Percentiles rank a stretch among this genome's conserved stretches.
Evolutionary conservation across 2,329 filamentous ascomycete genomes (phyloP).

Genomic region (Phaeophleospora eucalypticola): DNA sequence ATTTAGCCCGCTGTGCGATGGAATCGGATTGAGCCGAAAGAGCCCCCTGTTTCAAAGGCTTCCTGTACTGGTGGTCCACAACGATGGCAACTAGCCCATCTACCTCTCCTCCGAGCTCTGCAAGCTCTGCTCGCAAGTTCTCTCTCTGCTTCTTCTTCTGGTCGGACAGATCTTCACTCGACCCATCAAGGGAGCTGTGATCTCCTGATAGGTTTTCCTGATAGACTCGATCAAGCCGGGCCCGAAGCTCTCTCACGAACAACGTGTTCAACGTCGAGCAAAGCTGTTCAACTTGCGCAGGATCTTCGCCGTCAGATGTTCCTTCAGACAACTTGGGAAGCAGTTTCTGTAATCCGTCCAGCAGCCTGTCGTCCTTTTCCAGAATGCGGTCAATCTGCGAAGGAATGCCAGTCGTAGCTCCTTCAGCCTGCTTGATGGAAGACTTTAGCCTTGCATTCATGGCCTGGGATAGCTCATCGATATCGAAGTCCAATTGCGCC

Average conservation of each 20-base stretch:
- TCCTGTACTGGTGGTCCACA: constrained; percentile 62
- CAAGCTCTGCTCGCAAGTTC: constrained; percentile 60
- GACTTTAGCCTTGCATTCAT: constrained; percentile 34
- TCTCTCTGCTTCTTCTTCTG: constrained; percentile 28
- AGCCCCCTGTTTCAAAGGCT: constrained; percentile 51
- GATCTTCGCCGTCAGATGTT: constrained; percentile 42
- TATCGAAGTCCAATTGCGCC: constrained; percentile 39
- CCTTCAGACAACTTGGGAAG: constrained; percentile 54
- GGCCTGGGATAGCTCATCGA: constrained; percentile 29
- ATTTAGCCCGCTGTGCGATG: constrained; percentile 35
- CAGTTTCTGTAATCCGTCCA: constrained; percentile 63
- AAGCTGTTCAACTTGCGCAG: constrained; percentile 55
- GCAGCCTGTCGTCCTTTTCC: constrained; percentile 57
- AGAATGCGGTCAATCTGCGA: constrained; percentile 48
- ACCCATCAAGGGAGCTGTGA: constrained; percentile 5
- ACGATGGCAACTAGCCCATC: constrained; percentile 68
- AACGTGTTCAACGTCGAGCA: constrained; percentile 44
- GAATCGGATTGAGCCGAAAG: constrained; percentile 35
- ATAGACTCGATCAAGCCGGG: constrained; percentile 51
- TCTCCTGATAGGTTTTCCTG: constrained; percentile 13
- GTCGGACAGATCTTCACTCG: constrained; percentile 22
- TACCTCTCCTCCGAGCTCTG: constrained; percentile 66
- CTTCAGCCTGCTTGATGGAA: constrained; percentile 48
- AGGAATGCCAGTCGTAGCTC: constrained; percentile 44
- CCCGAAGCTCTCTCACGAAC: constrained; percentile 39